phyloP scores from a whole-genome alignment of 1,139 yeast species.

The Sugiyamaella castrensis region DNA sequence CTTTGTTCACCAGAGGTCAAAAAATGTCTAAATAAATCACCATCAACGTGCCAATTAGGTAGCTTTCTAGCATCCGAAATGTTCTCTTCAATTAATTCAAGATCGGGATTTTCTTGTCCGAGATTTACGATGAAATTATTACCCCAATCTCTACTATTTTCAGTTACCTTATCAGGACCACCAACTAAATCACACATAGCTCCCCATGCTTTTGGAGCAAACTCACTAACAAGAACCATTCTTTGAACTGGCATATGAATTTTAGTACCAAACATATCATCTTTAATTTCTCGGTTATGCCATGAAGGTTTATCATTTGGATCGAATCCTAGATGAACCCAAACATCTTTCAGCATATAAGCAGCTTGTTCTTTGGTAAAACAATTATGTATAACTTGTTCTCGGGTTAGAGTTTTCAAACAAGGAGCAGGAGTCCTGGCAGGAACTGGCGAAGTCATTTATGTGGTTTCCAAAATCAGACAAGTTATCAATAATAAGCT shows the following conservation, averaged over 20 bases:
- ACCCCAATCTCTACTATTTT: constrained; percentile 12
- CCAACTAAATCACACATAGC: constrained; percentile 16
- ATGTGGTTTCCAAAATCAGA: no score
- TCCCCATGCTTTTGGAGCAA: constrained; percentile 18
- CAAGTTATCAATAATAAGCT: background rate
- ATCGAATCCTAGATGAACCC: constrained; percentile 15
- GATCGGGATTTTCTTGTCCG: constrained; percentile 8
- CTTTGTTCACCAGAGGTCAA: constrained; percentile 16
- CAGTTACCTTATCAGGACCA: constrained; percentile 9
- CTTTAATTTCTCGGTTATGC: constrained; percentile 11
- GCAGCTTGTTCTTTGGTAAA: constrained; percentile 14
- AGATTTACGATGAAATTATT: constrained; percentile 17
- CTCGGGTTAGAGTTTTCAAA: constrained; percentile 5
- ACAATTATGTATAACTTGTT: constrained; percentile 13
- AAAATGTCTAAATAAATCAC: constrained; percentile 17
- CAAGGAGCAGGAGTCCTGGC: constrained; percentile 5
- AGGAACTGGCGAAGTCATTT: background rate
- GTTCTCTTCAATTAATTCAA: constrained; percentile 1
- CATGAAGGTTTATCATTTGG: constrained; percentile 14
- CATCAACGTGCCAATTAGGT: constrained; percentile 17
- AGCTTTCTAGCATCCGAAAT: constrained; percentile 10
- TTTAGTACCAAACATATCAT: constrained; percentile 10
- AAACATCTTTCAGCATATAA: constrained; percentile 14
- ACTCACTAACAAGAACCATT: constrained; percentile 8
- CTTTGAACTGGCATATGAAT: constrained; percentile 16